Base-by-base conservation (phyloP, 2,329 filamentous ascomycete species). In the Ophiosphaerella narmari region DNA sequence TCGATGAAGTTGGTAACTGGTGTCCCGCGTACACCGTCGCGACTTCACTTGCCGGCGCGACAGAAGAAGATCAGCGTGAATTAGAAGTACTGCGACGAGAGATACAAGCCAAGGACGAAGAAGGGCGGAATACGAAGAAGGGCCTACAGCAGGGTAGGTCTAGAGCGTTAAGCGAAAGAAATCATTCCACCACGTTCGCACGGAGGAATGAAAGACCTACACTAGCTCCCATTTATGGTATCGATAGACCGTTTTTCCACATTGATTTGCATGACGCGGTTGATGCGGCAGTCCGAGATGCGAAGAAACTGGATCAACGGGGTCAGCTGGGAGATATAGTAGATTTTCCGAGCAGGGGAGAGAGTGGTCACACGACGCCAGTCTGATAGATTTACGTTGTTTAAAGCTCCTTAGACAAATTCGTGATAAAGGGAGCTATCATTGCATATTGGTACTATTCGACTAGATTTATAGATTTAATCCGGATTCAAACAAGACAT, bases 231-330 rank as follows among this genome's bases (percentile, higher is more conserved):
- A 18, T 68, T 4, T 60, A 59, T 42, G 65, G 64, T 0, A 53
- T 65, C 5, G 62, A 66, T 37, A 36, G 66, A 9, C 65, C 65
- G 1, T 66, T 68, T 36, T 68, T 70, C 43, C 65, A 68, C 39
- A 46, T 66, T 1, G 66, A 70, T 44, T 43, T 70, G 7, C 51
- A 54, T n/a, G 65, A 66, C 38, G 66, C 66, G 7, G 66, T 70
- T 14, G 64, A 65, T 40, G 55, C 54, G 5, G 65, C 65, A 4
- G 61, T 67, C 2, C 41, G 58, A 18, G 59, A 67, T 49, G 62
- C 64, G 11, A 62, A 50, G 50, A 54, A 39, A 38, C 47, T 49
- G 16, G 59, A 65, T 36, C 35, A 52, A 13, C 32, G 41, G 8
- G 52, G 43, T 1, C 16, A 24, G n/a, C 12, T 21, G 1, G 16